Evolutionary conservation across 495 filamentous ascomycete genomes (phyloP).

Genomic region (Entonaema liquescens): DNA sequence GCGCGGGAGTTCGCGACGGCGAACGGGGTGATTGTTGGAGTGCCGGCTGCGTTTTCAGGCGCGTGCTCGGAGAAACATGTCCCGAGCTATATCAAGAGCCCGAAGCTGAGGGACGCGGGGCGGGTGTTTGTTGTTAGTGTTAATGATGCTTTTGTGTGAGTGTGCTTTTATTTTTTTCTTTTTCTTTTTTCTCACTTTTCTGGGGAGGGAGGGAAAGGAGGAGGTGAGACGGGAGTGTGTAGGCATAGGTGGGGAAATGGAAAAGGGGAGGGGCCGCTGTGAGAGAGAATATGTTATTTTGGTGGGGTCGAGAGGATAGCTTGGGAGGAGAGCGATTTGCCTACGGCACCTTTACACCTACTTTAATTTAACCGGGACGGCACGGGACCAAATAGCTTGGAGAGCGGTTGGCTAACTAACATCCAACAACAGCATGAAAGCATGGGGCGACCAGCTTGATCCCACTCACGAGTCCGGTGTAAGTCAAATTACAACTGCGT

Average conservation of each 20-base stretch:
- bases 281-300: background rate
- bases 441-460: conserved; percentile 80
- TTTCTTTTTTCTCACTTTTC: background rate
- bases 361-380: conserved; percentile 2
- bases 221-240: background rate
- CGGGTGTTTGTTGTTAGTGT: conserved; percentile 87
- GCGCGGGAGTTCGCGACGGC: conserved; percentile 70
- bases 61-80: conserved; percentile 82
- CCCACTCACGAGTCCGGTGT: conserved; percentile 75
- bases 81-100: conserved; percentile 81
- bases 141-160: conserved; percentile 96
- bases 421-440: conserved; percentile 72
- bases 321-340: background rate
- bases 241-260: no score
- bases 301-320: background rate
- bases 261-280: background rate
- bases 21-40: conserved; percentile 83
- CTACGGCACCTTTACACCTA: background rate
- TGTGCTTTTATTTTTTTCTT: conserved; percentile 18
- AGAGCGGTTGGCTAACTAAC: conserved; percentile 6
- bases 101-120: conserved; percentile 76
- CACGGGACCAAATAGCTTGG: background rate
- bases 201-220: background rate
- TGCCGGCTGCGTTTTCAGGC: conserved; percentile 88
- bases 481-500: conserved; percentile 49